Evolutionary conservation across 2,329 filamentous ascomycete species (phyloP).

Genomic region (Rutstroemia sp.): DNA sequence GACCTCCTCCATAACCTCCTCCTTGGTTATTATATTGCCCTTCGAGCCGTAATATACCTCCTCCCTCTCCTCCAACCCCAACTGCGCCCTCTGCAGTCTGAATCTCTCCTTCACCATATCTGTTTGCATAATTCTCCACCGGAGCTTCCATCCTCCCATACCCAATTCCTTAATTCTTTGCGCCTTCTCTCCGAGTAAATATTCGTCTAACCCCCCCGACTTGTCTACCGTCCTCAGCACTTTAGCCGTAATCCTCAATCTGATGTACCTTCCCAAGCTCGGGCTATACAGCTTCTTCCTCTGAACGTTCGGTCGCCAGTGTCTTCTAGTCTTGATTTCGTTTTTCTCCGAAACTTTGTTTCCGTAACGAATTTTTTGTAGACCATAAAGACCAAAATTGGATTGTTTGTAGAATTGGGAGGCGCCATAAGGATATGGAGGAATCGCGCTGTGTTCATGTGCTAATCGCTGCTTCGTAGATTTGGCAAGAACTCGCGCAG

Average conservation of each 20-base stretch:
- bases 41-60: slow-evolving; percentile 32
- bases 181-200: slow-evolving; percentile 74
- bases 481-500: slow-evolving; percentile 26
- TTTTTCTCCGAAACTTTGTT: slow-evolving; percentile 66
- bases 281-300: slow-evolving; percentile 60
- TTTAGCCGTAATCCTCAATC: slow-evolving; percentile 60
- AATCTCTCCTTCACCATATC: slow-evolving; percentile 58
- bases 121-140: slow-evolving; percentile 86
- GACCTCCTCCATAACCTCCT: slow-evolving; percentile 30
- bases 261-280: slow-evolving; percentile 53
- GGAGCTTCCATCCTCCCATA: slow-evolving; percentile 79
- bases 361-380: slow-evolving; percentile 65
- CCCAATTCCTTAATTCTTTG: slow-evolving; percentile 79
- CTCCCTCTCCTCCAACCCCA: slow-evolving; percentile 54
- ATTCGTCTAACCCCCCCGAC: slow-evolving; percentile 83
- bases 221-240: slow-evolving; percentile 73
- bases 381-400: slow-evolving; percentile 67
- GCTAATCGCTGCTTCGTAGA: slow-evolving; percentile 31
- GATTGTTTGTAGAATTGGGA: slow-evolving; percentile 71
- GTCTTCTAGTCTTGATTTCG: slow-evolving; percentile 62
- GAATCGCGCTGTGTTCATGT: slow-evolving; percentile 32
- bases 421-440: slow-evolving; percentile 66
- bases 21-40: slow-evolving; percentile 30
- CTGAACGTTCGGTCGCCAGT: slow-evolving; percentile 64
- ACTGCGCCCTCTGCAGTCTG: slow-evolving; percentile 51